Conservation (phyloP, 129 eudicot genomes). For the Flaveria robusta region DNA sequence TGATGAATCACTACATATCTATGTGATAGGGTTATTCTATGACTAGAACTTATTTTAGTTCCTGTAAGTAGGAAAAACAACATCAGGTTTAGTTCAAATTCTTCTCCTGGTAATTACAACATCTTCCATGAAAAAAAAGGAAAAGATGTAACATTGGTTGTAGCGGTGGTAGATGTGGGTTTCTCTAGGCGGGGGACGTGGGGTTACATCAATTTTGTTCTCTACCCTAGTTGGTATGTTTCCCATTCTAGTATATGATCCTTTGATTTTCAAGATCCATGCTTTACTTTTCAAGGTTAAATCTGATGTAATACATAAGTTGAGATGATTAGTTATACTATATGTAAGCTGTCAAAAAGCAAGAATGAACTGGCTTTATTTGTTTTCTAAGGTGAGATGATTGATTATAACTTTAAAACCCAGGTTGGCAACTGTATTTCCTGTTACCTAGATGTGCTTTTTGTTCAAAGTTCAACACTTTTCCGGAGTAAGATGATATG, state of each 20-base stretch:
- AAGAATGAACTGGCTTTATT: constrained; percentile 11
- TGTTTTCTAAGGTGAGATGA: neutral
- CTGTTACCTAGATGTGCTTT: constrained; percentile 14
- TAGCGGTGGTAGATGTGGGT: constrained; percentile 2
- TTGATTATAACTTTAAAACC: constrained; percentile 13
- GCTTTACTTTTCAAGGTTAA: constrained; percentile 8
- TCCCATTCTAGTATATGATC: neutral
- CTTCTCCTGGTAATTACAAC: too few species aligned
- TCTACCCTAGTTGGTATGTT: neutral
- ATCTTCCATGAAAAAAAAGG: neutral
- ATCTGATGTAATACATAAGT: neutral
- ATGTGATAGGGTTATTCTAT: neutral
- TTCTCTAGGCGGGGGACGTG: neutral
- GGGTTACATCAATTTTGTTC: constrained; percentile 5
- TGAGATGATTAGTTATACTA: neutral
- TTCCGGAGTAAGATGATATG: neutral
- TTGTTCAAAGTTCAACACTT: constrained; percentile 20
- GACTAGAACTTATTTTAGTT: neutral
- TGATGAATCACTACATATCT: constrained; percentile 11
- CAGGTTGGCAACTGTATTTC: constrained; percentile 6
- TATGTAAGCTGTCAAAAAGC: constrained; percentile 1
- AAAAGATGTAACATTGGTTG: constrained; percentile 9
- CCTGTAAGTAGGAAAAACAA: neutral
- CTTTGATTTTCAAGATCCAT: neutral
- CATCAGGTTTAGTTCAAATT: constrained; percentile 2